Percentiles rank a stretch among this genome's conserved stretches.
Evolutionary conservation across 176 grass and related monocot species (phyloP).

Genomic region (Carex cristatella): DNA sequence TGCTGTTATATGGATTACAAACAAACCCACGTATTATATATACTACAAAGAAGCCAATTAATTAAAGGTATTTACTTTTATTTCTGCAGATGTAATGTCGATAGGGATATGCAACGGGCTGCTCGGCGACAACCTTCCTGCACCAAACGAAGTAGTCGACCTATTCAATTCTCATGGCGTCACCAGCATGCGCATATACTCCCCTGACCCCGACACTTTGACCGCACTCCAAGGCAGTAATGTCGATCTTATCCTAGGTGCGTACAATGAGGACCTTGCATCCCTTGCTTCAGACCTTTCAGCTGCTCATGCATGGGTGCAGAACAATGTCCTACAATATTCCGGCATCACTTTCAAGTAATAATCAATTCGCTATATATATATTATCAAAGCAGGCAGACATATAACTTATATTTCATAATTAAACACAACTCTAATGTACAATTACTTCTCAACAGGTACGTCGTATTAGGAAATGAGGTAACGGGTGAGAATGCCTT

Average conservation of each 20-base stretch:
- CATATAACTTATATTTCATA: too few species aligned
- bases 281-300: slow-evolving; percentile 19
- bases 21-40: not conserved
- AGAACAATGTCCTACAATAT: slow-evolving; percentile 34
- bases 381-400: too few species aligned
- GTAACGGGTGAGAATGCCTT: slow-evolving; percentile 38
- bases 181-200: slow-evolving; percentile 47
- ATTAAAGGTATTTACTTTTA: not conserved
- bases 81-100: slow-evolving; percentile 22
- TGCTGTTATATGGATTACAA: not conserved
- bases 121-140: slow-evolving; percentile 41
- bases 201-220: slow-evolving; percentile 28
- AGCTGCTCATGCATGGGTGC: slow-evolving; percentile 42
- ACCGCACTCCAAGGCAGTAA: slow-evolving; percentile 30
- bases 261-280: slow-evolving; percentile 26
- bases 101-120: slow-evolving; percentile 74
- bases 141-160: slow-evolving; percentile 34
- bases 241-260: slow-evolving; percentile 46
- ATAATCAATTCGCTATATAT: not conserved
- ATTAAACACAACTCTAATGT: not conserved
- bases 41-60: not conserved
- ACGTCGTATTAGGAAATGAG: slow-evolving; percentile 65
- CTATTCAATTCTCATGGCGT: slow-evolving; percentile 47
- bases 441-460: slow-evolving; percentile 18
- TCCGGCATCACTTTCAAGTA: slow-evolving; percentile 34